Conservation (phyloP, 2,329 filamentous ascomycete species). For the Fusarium continuum region DNA sequence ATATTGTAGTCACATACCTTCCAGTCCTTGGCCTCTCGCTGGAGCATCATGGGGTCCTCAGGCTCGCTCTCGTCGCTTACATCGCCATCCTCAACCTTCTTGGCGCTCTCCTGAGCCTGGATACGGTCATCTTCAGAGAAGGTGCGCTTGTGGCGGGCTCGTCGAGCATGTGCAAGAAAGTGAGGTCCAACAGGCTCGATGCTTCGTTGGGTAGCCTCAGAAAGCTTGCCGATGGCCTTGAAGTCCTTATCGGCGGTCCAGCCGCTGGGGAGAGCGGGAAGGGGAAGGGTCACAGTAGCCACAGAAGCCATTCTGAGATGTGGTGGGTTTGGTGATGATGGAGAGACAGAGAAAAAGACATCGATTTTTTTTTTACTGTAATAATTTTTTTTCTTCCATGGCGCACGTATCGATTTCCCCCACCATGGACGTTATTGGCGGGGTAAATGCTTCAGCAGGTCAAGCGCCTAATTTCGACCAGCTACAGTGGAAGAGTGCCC, state of each 20-base stretch:
- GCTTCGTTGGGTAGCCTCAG: conserved; percentile 80
- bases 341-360: conserved; percentile 22
- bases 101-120: conserved; percentile 92
- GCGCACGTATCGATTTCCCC: conserved; percentile 31
- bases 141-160: conserved; percentile 94
- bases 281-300: conserved; percentile 67
- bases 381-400: conserved; percentile 35
- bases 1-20: conserved; percentile 70
- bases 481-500: conserved; percentile 5
- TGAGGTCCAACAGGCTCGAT: conserved; percentile 97
- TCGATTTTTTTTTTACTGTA: conserved; percentile 24
- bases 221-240: conserved; percentile 82
- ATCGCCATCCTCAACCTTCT: conserved; percentile 93
- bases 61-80: conserved; percentile 91
- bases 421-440: conserved; percentile 39
- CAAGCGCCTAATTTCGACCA: background rate
- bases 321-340: conserved; percentile 35
- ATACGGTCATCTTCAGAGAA: conserved; percentile 99
- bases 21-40: conserved; percentile 98
- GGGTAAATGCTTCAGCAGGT: conserved; percentile 31
- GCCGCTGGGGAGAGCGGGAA: conserved; percentile 79
- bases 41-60: conserved; percentile 91
- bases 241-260: conserved; percentile 94
- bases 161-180: conserved; percentile 96
- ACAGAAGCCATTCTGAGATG: conserved; percentile 68